phyloP scores from a whole-genome alignment of 768 basidiomycete genomes.

The Termitomyces sp. region DNA sequence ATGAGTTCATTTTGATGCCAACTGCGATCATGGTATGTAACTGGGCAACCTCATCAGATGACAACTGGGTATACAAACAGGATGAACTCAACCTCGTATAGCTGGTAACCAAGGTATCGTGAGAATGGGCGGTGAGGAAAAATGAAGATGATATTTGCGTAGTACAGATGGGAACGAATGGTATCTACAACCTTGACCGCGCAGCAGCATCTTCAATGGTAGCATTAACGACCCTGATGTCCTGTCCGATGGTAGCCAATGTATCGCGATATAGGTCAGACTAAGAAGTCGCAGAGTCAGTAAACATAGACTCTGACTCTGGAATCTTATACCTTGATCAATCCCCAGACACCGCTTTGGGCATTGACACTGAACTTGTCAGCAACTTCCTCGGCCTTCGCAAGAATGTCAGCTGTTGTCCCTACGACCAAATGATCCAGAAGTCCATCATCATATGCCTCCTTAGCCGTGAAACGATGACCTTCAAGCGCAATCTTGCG shows the following conservation, averaged over 20 bases:
- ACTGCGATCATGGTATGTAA: no score
- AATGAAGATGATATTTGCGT: not conserved
- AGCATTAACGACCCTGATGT: slow-evolving; percentile 29
- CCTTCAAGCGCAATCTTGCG: slow-evolving; percentile 80
- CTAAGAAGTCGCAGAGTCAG: slow-evolving; percentile 26
- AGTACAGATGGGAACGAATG: not conserved
- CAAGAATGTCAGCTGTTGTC: slow-evolving; percentile 53
- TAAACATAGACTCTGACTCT: not conserved
- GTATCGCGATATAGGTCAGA: slow-evolving; percentile 52
- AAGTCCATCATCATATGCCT: slow-evolving; percentile 61
- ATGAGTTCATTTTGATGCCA: not conserved
- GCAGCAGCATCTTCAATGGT: slow-evolving; percentile 46
- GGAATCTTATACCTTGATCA: slow-evolving; percentile 51
- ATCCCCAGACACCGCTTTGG: slow-evolving; percentile 60
- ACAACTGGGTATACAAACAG: not conserved
- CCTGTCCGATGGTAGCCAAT: slow-evolving; percentile 36
- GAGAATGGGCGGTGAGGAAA: not conserved
- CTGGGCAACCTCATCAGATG: not conserved
- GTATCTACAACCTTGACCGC: slow-evolving; percentile 35
- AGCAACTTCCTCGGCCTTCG: slow-evolving; percentile 61
- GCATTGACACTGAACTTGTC: slow-evolving; percentile 47
- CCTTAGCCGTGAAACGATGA: slow-evolving; percentile 68
- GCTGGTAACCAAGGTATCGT: not conserved
- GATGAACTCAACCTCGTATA: no score
- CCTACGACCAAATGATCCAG: slow-evolving; percentile 67